Base-by-base conservation (phyloP, 2,329 filamentous ascomycete species). In the Nigrospora sphaerica region DNA sequence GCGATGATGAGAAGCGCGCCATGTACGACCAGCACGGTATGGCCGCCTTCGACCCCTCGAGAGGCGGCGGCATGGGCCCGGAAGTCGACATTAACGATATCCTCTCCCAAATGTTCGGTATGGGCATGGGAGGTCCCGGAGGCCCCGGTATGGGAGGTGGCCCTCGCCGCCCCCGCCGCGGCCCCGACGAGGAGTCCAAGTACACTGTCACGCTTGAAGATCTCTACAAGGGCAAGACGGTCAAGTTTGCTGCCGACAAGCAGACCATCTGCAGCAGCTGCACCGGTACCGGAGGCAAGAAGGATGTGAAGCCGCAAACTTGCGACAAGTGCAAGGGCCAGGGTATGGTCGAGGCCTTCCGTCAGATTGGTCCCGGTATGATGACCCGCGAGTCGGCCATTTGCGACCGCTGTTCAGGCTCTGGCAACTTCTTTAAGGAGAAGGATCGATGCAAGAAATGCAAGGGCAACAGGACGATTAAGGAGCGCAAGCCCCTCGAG, bases 401-500 rank as follows among this genome's bases (percentile, higher is more conserved):
- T 33, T 98, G 93, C 67, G 83, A 86, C 58, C 83, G 85, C 59
- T 98, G 93, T 69, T 77, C 83, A 49, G 92, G 91, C 32, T 79
- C 83, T n/a, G 93, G 93, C 6, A 83, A 84, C 61, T 83, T 91
- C 61, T 95, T 83, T 72, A 92, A 92, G 67, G 89, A 95, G 62
- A 97, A 97, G 74, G 93, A 98, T 62, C 88, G 89, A 63, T 98
- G 93, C 76, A 95, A 95, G 77, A 96, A 93, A 74, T 98, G 93
- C 81, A 97, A 97, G 71, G 93, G 93, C 60, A 88, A 87, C 66
- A 81, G 88, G 52, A 90, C 88, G 13, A 81, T 83, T 39, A 85
- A 90, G 59, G 87, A 93, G 68, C 93, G 88, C 68, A 98, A 97
- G 72, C 87, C 92, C 4, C 75, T 98, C 50, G 93, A 98, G 70